A percentile compares a stretch with the other conserved stretches of the same genome.
phyloP scores from a whole-genome alignment of 2,329 filamentous ascomycete species.

The Venturiaceae sp. region DNA sequence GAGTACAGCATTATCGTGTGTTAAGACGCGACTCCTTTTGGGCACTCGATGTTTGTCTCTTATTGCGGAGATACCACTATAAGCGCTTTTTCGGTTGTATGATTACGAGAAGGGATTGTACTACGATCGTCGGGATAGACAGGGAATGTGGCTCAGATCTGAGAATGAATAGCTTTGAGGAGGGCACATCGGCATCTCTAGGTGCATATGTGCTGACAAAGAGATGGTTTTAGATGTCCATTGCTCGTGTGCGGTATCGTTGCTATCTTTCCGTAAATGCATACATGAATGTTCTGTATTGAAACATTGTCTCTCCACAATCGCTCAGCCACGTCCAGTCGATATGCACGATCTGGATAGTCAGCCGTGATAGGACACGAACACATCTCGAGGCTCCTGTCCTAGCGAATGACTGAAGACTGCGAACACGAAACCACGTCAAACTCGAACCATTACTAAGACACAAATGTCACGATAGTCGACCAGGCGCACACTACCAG shows the following conservation, averaged over 20 bases:
- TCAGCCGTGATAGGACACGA: neutral
- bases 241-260: too few species aligned
- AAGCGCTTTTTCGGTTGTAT: neutral
- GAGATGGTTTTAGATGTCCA: too few species aligned
- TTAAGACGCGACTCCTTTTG: neutral
- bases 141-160: too few species aligned
- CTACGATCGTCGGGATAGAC: too few species aligned
- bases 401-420: neutral
- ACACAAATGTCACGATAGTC: neutral
- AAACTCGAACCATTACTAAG: neutral
- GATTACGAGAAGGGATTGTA: too few species aligned
- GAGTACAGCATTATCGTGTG: neutral
- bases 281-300: too few species aligned
- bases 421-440: neutral
- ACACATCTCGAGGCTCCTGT: too few species aligned
- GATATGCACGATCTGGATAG: neutral
- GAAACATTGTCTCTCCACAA: neutral
- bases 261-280: too few species aligned
- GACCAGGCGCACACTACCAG: neutral
- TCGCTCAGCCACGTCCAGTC: neutral
- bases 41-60: too few species aligned
- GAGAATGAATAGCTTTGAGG: too few species aligned
- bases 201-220: too few species aligned
- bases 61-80: slow-evolving; percentile 1
- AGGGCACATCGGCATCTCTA: too few species aligned